Evolutionary conservation across 31 red algal genomes (phyloP).

Genomic region (Endocladia muricata): DNA sequence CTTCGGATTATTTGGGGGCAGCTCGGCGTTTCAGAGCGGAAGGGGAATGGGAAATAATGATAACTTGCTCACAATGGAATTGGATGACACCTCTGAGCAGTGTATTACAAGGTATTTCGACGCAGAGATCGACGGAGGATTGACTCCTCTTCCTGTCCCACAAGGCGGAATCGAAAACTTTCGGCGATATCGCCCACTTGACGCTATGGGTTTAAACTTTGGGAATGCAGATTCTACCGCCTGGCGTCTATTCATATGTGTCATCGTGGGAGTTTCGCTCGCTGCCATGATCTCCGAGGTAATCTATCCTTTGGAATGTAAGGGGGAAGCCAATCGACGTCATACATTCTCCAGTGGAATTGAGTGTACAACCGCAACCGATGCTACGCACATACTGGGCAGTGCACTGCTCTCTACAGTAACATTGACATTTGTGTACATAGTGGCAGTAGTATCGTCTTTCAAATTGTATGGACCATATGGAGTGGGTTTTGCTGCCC

Average conservation of each 20-base stretch:
- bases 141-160: conserved; percentile 27
- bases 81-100: neutral
- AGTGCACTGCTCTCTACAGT: conserved; percentile 65
- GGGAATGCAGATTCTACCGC: conserved; percentile 21
- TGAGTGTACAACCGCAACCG: conserved; percentile 15
- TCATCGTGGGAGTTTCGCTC: conserved; percentile 17
- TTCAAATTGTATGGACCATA: conserved; percentile 67
- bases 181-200: conserved; percentile 45
- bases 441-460: conserved; percentile 50
- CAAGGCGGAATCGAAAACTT: conserved; percentile 26
- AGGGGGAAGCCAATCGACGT: neutral
- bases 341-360: neutral
- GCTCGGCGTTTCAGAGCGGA: conserved; percentile 40
- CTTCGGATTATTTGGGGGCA: conserved; percentile 58
- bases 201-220: conserved; percentile 13
- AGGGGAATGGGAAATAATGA: conserved; percentile 18
- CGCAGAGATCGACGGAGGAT: neutral
- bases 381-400: conserved; percentile 24
- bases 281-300: neutral
- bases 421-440: conserved; percentile 22
- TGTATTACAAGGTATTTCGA: conserved; percentile 12
- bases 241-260: conserved; percentile 69
- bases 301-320: neutral
- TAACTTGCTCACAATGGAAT: conserved; percentile 37
- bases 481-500: conserved; percentile 42